phyloP scores from a whole-genome alignment of 1,284 basidiomycete genomes.

The Phenoliferia sp. region DNA sequence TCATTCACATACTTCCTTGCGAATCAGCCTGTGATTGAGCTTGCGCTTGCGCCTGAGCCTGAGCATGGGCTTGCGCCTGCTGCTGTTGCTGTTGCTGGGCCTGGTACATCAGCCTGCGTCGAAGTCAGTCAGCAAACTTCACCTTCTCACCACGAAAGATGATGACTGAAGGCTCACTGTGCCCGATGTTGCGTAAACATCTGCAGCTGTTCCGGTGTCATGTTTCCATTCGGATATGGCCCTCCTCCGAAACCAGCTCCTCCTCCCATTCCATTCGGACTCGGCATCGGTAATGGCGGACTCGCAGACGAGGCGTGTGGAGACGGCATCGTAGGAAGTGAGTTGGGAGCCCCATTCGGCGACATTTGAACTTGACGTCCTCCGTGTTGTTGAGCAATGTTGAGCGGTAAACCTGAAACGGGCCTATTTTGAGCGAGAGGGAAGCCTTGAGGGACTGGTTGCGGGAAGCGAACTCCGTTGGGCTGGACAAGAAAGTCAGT shows the following conservation, averaged over 20 bases:
- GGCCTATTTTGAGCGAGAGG: not conserved
- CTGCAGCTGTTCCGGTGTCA: conserved; percentile 19
- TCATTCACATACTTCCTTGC: not conserved
- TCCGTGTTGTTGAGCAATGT: conserved; percentile 1
- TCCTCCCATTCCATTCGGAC: not conserved
- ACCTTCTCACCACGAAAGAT: not conserved
- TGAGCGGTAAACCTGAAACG: conserved; percentile 4
- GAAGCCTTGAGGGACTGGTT: conserved; percentile 15
- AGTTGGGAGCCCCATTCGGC: conserved; percentile 6
- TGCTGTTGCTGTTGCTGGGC: conserved; percentile 2
- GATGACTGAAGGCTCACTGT: too few species aligned
- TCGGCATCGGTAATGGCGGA: conserved; percentile 1
- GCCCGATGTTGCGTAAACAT: not conserved
- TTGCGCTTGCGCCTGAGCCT: conserved; percentile 1
- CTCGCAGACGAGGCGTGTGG: conserved; percentile 1
- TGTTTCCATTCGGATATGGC: not conserved
- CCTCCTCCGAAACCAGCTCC: not conserved
- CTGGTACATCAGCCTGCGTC: conserved; percentile 7
- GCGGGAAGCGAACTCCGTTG: not conserved
- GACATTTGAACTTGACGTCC: not conserved
- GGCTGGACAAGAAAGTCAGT: not conserved
- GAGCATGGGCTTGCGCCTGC: not conserved
- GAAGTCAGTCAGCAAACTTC: conserved; percentile 15
- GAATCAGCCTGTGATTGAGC: conserved; percentile 3
- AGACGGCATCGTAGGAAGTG: too few species aligned